Conservation (phyloP, 495 filamentous ascomycete genomes). For the Aspergillus funiculosus region DNA sequence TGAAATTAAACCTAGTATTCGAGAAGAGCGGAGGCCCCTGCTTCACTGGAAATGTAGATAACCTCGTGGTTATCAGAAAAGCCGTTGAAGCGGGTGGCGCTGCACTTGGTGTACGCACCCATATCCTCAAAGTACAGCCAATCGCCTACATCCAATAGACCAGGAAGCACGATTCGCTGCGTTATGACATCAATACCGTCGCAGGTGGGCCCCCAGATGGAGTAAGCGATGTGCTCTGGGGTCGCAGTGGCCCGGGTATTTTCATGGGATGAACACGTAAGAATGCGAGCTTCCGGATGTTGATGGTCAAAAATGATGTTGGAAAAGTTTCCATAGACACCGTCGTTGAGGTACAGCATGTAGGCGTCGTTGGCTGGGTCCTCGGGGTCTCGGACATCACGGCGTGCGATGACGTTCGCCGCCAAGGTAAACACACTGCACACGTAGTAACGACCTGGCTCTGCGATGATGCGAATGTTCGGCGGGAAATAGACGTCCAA, state of each 20-base stretch:
- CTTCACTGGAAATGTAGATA: conserved; percentile 90
- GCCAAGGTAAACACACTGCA: conserved; percentile 89
- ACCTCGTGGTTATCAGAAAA: conserved; percentile 89
- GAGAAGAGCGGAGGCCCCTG: conserved; percentile 73
- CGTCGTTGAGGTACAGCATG: conserved; percentile 97
- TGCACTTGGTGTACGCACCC: conserved; percentile 97
- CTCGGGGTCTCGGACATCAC: conserved; percentile 63
- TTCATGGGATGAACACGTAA: conserved; percentile 55
- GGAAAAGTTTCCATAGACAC: conserved; percentile 95
- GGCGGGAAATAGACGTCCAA: conserved; percentile 84
- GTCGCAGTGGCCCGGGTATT: conserved; percentile 44
- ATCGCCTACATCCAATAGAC: conserved; percentile 79
- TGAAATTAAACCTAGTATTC: conserved; percentile 34
- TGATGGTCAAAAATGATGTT: conserved; percentile 99
- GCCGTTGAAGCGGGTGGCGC: conserved; percentile 97
- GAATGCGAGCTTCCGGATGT: conserved; percentile 74
- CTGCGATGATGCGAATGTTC: conserved; percentile 82
- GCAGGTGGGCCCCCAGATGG: conserved; percentile 97
- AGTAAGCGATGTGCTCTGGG: conserved; percentile 57
- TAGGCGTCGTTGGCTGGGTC: conserved; percentile 58
- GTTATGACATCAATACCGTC: conserved; percentile 94
- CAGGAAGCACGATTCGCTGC: conserved; percentile 64
- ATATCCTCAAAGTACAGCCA: conserved; percentile 99
- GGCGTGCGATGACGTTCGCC: conserved; percentile 91
- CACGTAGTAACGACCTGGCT: conserved; percentile 94